Percentiles rank a stretch among this genome's conserved stretches.
phyloP scores from a whole-genome alignment of 495 filamentous ascomycete species.

The Penicillium egyptiacum region DNA sequence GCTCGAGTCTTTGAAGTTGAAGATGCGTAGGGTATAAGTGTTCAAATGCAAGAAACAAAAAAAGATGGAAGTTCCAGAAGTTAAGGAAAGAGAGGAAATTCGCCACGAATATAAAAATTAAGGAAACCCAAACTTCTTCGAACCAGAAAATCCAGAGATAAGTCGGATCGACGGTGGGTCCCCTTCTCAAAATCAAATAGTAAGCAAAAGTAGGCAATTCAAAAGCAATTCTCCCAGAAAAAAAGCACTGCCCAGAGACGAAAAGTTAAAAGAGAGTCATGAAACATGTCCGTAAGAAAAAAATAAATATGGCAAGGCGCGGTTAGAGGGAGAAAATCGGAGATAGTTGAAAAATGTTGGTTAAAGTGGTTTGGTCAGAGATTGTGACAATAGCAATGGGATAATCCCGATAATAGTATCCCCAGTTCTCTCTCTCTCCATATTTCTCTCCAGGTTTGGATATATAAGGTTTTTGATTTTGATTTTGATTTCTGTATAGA shows the following conservation, averaged over 20 bases:
- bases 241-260: not conserved
- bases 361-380: not conserved
- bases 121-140: not conserved
- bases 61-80: not conserved
- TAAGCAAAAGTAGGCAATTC: not conserved
- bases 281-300: not conserved
- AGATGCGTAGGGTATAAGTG: not conserved
- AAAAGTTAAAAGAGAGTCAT: not conserved
- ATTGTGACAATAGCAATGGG: conserved; percentile 20
- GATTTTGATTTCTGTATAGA: not conserved
- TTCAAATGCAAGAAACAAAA: no score
- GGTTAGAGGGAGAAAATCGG: conserved; percentile 15
- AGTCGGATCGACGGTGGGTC: conserved; percentile 12
- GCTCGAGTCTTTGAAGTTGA: conserved; percentile 2
- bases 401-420: conserved; percentile 8
- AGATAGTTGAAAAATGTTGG: not conserved
- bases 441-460: not conserved
- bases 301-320: conserved; percentile 11
- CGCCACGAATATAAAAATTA: conserved; percentile 26
- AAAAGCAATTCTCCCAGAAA: not conserved
- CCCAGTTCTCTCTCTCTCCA: not conserved
- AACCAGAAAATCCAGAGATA: conserved; percentile 10
- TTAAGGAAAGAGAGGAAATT: conserved; percentile 13
- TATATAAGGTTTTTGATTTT: not conserved
- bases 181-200: not conserved